phyloP scores from a whole-genome alignment of 768 basidiomycete species.

The Gymnopilus dilepis region DNA sequence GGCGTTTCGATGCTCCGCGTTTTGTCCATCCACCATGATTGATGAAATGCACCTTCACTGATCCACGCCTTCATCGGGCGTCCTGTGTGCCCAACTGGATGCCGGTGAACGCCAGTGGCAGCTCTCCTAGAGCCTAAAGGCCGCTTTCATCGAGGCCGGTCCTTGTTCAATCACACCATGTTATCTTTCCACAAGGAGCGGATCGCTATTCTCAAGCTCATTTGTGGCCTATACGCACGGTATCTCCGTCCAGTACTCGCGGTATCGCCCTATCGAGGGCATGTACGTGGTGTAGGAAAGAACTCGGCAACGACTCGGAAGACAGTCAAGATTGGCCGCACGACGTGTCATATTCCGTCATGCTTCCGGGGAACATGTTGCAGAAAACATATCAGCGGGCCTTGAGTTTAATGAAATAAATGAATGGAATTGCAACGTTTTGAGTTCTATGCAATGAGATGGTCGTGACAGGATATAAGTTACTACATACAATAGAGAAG shows the following conservation, averaged over 20 bases:
- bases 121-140: not conserved
- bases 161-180: not conserved
- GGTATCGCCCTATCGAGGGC: not conserved
- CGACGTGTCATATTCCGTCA: not conserved
- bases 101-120: not conserved
- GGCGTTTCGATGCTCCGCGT: constrained; percentile 10
- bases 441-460: not conserved
- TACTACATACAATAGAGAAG: not conserved
- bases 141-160: not conserved
- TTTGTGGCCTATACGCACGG: not conserved
- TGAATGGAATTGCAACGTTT: not conserved
- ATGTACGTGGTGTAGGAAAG: constrained; percentile 2
- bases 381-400: not conserved
- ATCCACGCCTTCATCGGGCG: constrained; percentile 1
- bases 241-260: constrained; percentile 4
- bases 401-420: not conserved
- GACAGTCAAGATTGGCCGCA: not conserved
- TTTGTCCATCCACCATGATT: constrained; percentile 10
- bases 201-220: not conserved
- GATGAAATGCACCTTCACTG: constrained; percentile 1
- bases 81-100: not conserved
- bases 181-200: constrained; percentile 1
- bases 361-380: not conserved
- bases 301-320: constrained; percentile 3
- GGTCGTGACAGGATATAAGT: not conserved